Evolutionary conservation across 805 yeast genomes (phyloP), one percentile per base, ranked within the genome.

Genomic region (Candida patagonica): DNA sequence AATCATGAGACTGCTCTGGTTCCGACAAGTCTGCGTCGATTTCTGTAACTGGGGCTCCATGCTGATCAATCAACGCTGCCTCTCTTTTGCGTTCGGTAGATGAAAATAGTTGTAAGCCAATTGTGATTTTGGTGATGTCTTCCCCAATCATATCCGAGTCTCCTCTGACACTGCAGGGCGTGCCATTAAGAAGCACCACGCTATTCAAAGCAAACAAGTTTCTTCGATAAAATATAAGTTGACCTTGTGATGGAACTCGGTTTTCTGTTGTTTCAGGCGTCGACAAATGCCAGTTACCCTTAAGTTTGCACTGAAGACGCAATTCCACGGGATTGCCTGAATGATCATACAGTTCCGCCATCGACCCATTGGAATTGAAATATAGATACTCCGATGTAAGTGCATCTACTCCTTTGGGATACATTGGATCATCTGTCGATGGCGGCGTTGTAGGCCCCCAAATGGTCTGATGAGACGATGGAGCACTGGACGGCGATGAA

Each of bases 221-320:
- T 29, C 57, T 42, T 8, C 57, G 44, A 40, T 53, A 53, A 33
- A 53, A 51, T 7, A 55, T 52, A 26, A 53, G 44, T 32, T 48
- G 47, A 42, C 40, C 22, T 34, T 17, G 29, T n/a, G 22, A 17
- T 5, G 13, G 26, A n/a, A 17, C n/a, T 17, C 15, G 4, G 35
- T 19, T 13, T 29, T 12, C 15, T 7, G 16, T n/a, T 8, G 35
- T 4, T 10, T 31, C 25, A 10, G 42, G 27, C 8, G 32, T 13
- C 2, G 43, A 32, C 26, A 41, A 13, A 26, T 37, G 41, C 44
- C 44, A 41, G 41, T 41, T 41, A 5, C 44, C 44, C 2, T 26
- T 19, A 13, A 41, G 29, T 9, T 12, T 23, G 4, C 32, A 13
- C 20, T 30, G 26, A 22, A 41, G 13, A 8, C 20, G 13, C 22